Evolutionary conservation across 2,329 filamentous ascomycete genomes (phyloP).

Genomic region (Clathrospora elynae): DNA sequence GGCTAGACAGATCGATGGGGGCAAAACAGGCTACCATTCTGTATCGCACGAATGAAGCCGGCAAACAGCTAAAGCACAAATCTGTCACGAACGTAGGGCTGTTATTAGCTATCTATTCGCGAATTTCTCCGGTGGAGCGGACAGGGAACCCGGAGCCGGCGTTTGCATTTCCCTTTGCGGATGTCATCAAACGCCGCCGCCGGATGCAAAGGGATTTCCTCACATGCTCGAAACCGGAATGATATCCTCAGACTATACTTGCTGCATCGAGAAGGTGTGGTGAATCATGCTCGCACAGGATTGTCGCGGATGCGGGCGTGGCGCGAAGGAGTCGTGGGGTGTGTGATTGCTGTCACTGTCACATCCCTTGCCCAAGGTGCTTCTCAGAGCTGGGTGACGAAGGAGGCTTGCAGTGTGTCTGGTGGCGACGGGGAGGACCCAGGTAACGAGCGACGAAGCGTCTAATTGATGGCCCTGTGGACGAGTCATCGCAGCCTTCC

Average conservation of each 20-base stretch:
- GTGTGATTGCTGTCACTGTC: slow-evolving; percentile 21
- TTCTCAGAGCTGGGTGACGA: slow-evolving; percentile 15
- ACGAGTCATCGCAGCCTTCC: slow-evolving; percentile 35
- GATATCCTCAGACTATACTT: slow-evolving; percentile 32
- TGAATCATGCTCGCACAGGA: slow-evolving; percentile 24
- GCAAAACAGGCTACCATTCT: slow-evolving; percentile 14
- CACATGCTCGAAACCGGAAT: slow-evolving; percentile 31
- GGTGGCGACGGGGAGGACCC: slow-evolving; percentile 6
- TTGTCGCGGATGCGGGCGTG: slow-evolving; percentile 25
- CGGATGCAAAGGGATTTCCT: slow-evolving; percentile 25
- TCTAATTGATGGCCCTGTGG: slow-evolving; percentile 22
- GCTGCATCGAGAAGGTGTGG: slow-evolving; percentile 16
- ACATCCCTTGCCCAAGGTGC: slow-evolving; percentile 16
- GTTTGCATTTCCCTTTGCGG: slow-evolving; percentile 20
- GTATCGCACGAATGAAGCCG: slow-evolving; percentile 14
- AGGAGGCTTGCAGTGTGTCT: slow-evolving; percentile 12
- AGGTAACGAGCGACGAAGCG: slow-evolving; percentile 22
- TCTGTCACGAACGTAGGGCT: too few relatives aligned
- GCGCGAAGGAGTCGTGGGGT: slow-evolving; percentile 18
- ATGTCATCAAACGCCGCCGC: slow-evolving; percentile 23
- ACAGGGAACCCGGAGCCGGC: slow-evolving; percentile 24
- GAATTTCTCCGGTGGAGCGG: slow-evolving; percentile 28
- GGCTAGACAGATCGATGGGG: slow-evolving; percentile 8
- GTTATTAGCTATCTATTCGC: slow-evolving; percentile 3
- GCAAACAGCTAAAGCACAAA: slow-evolving; percentile 7